phyloP scores from a whole-genome alignment of 2,329 filamentous ascomycete species.

The Talaromyces sp. region DNA sequence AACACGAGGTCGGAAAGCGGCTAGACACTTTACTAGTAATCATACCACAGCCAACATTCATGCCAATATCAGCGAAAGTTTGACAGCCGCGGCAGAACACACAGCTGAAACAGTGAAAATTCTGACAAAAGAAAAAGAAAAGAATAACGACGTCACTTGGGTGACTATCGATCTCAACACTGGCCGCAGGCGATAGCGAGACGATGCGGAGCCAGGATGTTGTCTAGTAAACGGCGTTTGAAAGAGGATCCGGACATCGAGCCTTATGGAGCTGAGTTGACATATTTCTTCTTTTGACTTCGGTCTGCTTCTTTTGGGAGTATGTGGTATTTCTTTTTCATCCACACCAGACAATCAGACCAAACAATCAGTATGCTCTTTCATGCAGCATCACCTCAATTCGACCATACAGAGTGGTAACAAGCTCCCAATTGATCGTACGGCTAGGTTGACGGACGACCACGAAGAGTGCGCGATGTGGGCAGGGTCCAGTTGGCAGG shows the following conservation, averaged over 20 bases:
- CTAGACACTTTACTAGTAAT: slow-evolving; percentile 1
- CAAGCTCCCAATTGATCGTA: background rate
- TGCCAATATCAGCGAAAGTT: background rate
- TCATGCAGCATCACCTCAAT: background rate
- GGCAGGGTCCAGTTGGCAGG: slow-evolving; percentile 26
- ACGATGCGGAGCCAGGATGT: slow-evolving; percentile 6
- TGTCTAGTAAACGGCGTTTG: background rate
- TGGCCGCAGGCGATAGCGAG: background rate
- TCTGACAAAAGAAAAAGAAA: background rate
- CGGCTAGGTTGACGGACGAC: slow-evolving; percentile 18
- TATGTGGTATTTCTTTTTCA: background rate
- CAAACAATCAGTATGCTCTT: background rate
- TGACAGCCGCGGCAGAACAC: background rate
- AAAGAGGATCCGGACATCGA: background rate
- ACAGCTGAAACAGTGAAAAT: background rate
- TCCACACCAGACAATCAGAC: background rate
- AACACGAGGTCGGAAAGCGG: slow-evolving; percentile 2
- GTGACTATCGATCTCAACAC: background rate
- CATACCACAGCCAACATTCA: background rate
- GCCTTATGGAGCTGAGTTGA: background rate
- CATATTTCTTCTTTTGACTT: background rate
- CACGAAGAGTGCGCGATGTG: slow-evolving; percentile 20
- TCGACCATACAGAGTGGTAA: background rate
- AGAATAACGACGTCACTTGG: background rate
- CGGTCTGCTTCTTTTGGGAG: background rate